Percentiles rank a stretch among this genome's conserved stretches.
These are phyloP conservation scores for Penstemon barbatus DNA, from an alignment of 257 asterid genomes.

Conservation along the genomic window DNA sequence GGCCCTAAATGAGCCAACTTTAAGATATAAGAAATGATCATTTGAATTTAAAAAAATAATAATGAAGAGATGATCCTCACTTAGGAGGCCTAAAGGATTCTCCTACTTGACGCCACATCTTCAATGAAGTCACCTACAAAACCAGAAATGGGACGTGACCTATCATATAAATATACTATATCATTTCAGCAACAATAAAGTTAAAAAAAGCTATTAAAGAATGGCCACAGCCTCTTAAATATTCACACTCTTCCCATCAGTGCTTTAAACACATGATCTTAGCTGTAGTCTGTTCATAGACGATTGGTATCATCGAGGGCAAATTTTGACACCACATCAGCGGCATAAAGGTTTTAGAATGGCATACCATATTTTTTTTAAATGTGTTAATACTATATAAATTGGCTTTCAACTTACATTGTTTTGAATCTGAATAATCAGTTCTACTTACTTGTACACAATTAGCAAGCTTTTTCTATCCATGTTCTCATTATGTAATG, in stretches of 20 bases:
- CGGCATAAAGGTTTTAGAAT: background rate
- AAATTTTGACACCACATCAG: background rate
- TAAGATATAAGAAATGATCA: conserved; percentile 15
- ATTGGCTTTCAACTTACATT: background rate
- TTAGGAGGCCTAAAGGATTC: conserved; percentile 92
- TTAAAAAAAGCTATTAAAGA: background rate
- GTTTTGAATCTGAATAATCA: background rate
- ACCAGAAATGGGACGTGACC: conserved; percentile 25
- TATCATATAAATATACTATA: background rate
- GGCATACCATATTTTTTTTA: background rate
- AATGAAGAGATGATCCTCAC: conserved; percentile 42
- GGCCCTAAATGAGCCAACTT: conserved; percentile 18
- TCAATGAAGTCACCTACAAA: conserved; percentile 80
- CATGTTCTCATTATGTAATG: too few relatives aligned
- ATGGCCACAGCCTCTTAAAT: conserved; percentile 6
- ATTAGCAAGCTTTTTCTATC: too few relatives aligned
- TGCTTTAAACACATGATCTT: background rate
- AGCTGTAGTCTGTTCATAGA: background rate
- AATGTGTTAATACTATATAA: conserved; percentile 9
- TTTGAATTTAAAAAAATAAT: background rate
- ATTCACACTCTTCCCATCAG: conserved; percentile 11
- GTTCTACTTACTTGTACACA: too few relatives aligned
- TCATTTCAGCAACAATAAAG: conserved; percentile 10
- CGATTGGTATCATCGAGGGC: background rate
- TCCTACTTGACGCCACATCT: conserved; percentile 96